These are phyloP conservation scores for Vanrija sp. DNA, from an alignment of 1,284 basidiomycete species.

Conservation along the genomic window DNA sequence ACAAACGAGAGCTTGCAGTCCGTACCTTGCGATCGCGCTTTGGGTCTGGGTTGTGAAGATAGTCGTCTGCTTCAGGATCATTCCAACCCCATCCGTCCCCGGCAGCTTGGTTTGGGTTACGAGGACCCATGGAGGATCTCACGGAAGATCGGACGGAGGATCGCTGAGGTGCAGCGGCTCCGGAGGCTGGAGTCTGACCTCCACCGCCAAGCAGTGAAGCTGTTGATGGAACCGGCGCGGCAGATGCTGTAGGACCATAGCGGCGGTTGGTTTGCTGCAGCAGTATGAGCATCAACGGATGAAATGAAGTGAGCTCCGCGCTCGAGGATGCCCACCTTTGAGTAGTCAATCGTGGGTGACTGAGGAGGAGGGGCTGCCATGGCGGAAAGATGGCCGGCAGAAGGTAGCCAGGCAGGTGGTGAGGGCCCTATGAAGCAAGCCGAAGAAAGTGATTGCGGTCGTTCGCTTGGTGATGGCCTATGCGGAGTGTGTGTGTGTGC, in stretches of 20 bases:
- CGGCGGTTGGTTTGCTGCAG: constrained; percentile 14
- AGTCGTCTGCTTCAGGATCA: constrained; percentile 49
- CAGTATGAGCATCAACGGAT: background rate
- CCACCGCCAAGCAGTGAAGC: constrained; percentile 24
- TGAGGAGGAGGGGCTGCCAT: background rate
- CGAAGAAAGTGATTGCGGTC: no score
- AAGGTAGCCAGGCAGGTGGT: no score
- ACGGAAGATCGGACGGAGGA: no score
- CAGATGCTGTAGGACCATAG: constrained; percentile 37
- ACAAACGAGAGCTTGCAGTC: background rate
- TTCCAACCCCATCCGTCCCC: constrained; percentile 21
- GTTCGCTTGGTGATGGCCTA: no score
- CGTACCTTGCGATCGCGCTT: constrained; percentile 58
- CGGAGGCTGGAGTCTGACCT: background rate
- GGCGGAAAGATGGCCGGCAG: no score
- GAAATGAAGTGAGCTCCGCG: background rate
- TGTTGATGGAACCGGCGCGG: constrained; percentile 21
- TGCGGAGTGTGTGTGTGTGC: no score
- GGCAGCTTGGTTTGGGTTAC: background rate
- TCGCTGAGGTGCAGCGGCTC: background rate
- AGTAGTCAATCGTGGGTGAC: constrained; percentile 6
- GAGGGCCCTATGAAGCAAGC: no score
- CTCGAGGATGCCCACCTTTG: background rate
- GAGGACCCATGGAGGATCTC: no score
- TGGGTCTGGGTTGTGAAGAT: constrained; percentile 55